Evolutionary conservation across 441 rosid species (phyloP).

Genomic region (Kokia cookei): DNA sequence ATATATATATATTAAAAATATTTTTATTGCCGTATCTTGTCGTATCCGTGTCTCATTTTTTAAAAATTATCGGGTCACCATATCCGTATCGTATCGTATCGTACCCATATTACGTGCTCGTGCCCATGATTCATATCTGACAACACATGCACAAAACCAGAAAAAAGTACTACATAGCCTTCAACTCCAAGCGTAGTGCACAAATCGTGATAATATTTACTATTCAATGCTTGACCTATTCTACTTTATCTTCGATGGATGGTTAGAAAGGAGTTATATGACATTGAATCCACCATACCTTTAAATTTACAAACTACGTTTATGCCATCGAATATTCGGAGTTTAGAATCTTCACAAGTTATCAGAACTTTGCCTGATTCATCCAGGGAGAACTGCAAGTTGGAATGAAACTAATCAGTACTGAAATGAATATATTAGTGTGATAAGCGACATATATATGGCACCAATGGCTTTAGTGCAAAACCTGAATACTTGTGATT

Average conservation of each 20-base stretch:
- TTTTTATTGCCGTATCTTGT: too few species aligned
- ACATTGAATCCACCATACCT: constrained; percentile 31
- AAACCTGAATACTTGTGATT: constrained; percentile 76
- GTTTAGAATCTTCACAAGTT: constrained; percentile 70
- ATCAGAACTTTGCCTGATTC: constrained; percentile 51
- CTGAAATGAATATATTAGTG: not conserved
- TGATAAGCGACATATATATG: not conserved
- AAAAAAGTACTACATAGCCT: not conserved
- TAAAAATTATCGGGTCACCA: too few species aligned
- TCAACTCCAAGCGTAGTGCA: not conserved
- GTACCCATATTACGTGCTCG: too few species aligned
- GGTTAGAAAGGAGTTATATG: not conserved
- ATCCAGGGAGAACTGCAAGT: constrained; percentile 54
- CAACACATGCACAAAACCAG: not conserved
- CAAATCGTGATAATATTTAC: not conserved
- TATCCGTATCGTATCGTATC: too few species aligned
- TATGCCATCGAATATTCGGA: constrained; percentile 48
- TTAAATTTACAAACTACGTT: constrained; percentile 55
- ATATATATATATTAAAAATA: too few species aligned
- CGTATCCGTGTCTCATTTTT: too few species aligned
- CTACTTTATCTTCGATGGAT: not conserved
- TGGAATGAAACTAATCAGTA: constrained; percentile 14
- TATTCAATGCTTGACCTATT: not conserved
- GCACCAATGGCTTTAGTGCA: not conserved
- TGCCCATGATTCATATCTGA: too few species aligned